Base-by-base conservation (phyloP, 2,329 filamentous ascomycete species). In the Xylariaceae sp. region DNA sequence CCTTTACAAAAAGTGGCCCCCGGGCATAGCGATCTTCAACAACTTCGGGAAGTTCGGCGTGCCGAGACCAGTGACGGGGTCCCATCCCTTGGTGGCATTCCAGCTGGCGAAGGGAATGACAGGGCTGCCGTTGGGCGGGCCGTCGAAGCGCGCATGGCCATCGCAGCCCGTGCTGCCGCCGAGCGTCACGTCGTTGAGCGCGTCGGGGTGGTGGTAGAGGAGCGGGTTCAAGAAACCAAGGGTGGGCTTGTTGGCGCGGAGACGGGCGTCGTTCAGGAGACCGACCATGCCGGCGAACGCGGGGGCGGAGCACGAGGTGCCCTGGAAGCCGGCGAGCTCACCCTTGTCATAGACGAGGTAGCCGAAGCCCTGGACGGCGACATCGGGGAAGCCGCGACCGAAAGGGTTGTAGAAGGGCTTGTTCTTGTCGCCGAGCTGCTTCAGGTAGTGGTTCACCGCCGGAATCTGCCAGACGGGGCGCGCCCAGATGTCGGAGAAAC, bases 271-370 rank as follows among this genome's bases (percentile, higher is more conserved):
- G 65, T 87, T 86, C 39, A 87, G 68, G 34, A 84, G 76, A 1
- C 79, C 76, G 52, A 87, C 73, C 56, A 87, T 77, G 15, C 76
- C 80, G 1, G 81, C 80, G 52, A 83, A 78, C 0, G 80, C 74
- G 0, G 84, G 84, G 0, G 79, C 74, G 1, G 82, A 78, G 5
- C 83, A 83, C 23, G 67, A 70, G 5, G 69, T 72, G 9, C 71
- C 71, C 56, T 65, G 65, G 37, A 64, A 65, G 69, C 3, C 69
- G 62, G 44, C 60, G 13, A 63, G 61, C 7, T n/a, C 3, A 1
- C 75, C 75, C 51, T 78, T 68, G 56, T 77, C 73, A 53, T 73
- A 69, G 39, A 79, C 71, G 13, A 72, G 58, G 62, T 71, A 79
- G 35, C 72, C 70, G 70, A 72, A 64, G 15, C 66, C 66, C 47